phyloP scores from a whole-genome alignment of 106 monocot species.

The Ottelia alismoides region DNA sequence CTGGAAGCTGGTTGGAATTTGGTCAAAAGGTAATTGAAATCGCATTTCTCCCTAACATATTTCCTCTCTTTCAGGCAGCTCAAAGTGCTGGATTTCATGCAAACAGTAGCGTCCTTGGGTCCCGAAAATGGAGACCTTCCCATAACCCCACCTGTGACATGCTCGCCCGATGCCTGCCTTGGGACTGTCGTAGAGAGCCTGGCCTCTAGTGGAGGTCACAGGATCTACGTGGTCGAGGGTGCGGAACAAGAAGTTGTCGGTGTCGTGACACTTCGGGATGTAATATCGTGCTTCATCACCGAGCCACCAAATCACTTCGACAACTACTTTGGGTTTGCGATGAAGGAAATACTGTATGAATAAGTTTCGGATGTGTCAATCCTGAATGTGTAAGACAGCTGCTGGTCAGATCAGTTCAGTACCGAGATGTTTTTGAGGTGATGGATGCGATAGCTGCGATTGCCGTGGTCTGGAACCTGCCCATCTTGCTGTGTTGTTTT shows the following conservation, averaged over 20 bases:
- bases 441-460: too few relatives aligned
- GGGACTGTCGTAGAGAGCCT: slow-evolving; percentile 65
- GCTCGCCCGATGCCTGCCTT: slow-evolving; percentile 34
- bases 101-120: slow-evolving; percentile 15
- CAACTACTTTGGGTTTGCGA: slow-evolving; percentile 28
- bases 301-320: slow-evolving; percentile 70
- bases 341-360: slow-evolving; percentile 25
- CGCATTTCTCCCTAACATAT: too few relatives aligned
- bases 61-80: slow-evolving; percentile 40
- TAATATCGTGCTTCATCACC: slow-evolving; percentile 82
- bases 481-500: too few relatives aligned
- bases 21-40: too few relatives aligned
- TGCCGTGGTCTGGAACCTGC: too few relatives aligned
- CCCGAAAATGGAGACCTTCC: slow-evolving; percentile 1
- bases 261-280: slow-evolving; percentile 78
- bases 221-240: slow-evolving; percentile 67
- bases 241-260: slow-evolving; percentile 50
- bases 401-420: too few relatives aligned
- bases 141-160: slow-evolving; percentile 35
- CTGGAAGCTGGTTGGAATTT: too few relatives aligned
- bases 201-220: slow-evolving; percentile 42
- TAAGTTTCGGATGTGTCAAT: too few relatives aligned
- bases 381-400: too few relatives aligned
- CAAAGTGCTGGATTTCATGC: slow-evolving; percentile 73
- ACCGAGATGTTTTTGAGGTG: too few relatives aligned